phyloP scores from a whole-genome alignment of 257 asterid species.

The Oldenlandia corymbosa region DNA sequence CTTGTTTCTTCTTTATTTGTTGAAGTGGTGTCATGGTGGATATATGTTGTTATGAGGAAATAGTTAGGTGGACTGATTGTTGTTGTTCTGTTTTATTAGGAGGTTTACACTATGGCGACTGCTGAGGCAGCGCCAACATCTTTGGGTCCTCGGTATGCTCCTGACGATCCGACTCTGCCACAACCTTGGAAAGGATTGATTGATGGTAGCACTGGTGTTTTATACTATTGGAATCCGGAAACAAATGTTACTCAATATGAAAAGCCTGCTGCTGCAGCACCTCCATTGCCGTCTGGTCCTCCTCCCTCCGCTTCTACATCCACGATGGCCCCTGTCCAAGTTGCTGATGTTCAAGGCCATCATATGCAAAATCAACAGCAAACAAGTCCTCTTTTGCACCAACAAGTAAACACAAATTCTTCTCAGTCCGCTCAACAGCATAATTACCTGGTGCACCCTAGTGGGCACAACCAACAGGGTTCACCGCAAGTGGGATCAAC shows the following conservation, averaged over 20 bases:
- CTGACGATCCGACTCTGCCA: conserved; percentile 84
- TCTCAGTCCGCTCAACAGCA: conserved; percentile 19
- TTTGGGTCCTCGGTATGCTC: conserved; percentile 80
- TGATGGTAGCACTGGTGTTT: conserved; percentile 63
- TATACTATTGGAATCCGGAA: conserved; percentile 93
- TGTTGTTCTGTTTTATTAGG: too few relatives aligned
- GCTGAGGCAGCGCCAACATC: conserved; percentile 58
- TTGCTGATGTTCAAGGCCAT: conserved; percentile 39
- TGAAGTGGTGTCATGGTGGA: too few relatives aligned
- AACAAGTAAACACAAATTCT: conserved; percentile 32
- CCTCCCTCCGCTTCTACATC: conserved; percentile 56
- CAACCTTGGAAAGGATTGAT: conserved; percentile 94
- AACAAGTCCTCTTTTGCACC: conserved; percentile 35
- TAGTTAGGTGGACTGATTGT: too few relatives aligned
- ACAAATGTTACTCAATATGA: conserved; percentile 86
- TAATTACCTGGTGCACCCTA: conserved; percentile 44
- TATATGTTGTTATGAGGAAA: too few relatives aligned
- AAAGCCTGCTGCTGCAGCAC: conserved; percentile 53
- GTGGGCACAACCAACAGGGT: conserved; percentile 49
- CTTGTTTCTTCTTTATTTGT: too few relatives aligned
- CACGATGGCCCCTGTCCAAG: conserved; percentile 54
- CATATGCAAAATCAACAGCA: conserved; percentile 27
- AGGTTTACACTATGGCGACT: conserved; percentile 45
- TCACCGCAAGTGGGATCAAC: conserved; percentile 42
- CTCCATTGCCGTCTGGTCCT: conserved; percentile 69